Base-by-base conservation (phyloP, 352 stramenopile species). In the Phytophthora sp. region DNA sequence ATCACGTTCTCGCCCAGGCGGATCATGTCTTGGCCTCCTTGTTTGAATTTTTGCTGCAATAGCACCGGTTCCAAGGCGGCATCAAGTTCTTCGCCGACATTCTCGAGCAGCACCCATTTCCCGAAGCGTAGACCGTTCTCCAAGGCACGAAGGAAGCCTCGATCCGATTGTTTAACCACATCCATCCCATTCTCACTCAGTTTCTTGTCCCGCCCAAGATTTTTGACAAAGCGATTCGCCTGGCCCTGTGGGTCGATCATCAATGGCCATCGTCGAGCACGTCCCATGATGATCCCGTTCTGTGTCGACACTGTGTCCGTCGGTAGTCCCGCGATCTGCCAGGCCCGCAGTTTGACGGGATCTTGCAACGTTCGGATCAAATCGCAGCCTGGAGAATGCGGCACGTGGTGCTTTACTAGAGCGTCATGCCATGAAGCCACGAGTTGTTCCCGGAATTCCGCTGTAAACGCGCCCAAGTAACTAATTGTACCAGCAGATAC, bases 241-340 rank as follows among this genome's bases (percentile, higher is more conserved):
- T 98, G 92, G 1, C 92, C 92, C 70, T 98, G 92, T 7, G 92
- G 92, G 36, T 98, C 92, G 26, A 98, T 97, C 7, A 98, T 60
- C 18, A 98, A 66, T 1, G 92, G 82, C 92, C 91, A 98, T 9
- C 92, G 75, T 45, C 89, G 74, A 5, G 91, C 87, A 20, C 80
- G 73, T 0, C 80, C 82, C 72, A 98, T 97, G 42, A 98, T 96
- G 31, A 98, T 96, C 12, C 94, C 96, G 63, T 98, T 98, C 52
- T 98, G 93, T 12, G 93, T 98, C 29, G 88, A 97, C n/a, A 98
- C 74, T 0, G 84, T 90, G 52, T 97, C 92, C 0, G 86, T 92
- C 2, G 92, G 92, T 2, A 98, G 75, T 0, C 88, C 88, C 21
- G 84, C 82, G 45, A 97, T 94, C 59, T 97, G 88, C 91, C 91